Base-by-base conservation (phyloP, 208 protist species). In the Wallacemonas collosoma region DNA sequence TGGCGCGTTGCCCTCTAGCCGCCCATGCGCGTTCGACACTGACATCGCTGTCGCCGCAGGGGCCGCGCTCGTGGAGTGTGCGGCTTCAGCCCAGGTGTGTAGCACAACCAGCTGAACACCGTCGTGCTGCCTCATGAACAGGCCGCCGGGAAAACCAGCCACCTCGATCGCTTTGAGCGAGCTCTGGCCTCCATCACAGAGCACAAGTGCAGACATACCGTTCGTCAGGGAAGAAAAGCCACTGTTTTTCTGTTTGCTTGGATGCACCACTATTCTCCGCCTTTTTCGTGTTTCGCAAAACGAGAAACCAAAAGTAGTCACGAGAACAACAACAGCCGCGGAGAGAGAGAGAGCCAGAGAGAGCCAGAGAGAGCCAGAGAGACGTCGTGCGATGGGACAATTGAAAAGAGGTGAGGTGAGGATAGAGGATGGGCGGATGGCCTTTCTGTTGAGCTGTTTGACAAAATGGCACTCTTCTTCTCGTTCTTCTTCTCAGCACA, bases 121-220 rank as follows among this genome's bases (percentile, higher is more conserved):
- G 17, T 89, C 71, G 53, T 85, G 78, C 26, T 80, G 54, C 8
- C 39, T 50, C 72, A 90, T 74, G 44, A 90, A 39, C 4, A 77
- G 53, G 35, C 71, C 15, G 11, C 86, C 82, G 15, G 77, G 76
- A 35, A 85, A 72, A 50, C 87, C 81, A 15, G 87, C 90, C 64
- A 91, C 84, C 69, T 90, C 81, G n/a, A 91, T 66, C 3, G 87
- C 85, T 54, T 86, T 89, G 26, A 87, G 41, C 2, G 90, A 85
- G 40, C 79, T 81, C n/a, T 86, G 75, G 6, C 80, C 81, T 44
- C 93, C 93, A 75, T 97, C 93, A 54, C 84, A 94, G 51, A 97
- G 77, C 15, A 95, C 87, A 14, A 93, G 66, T 17, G 78, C 74
- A 2, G 47, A 12, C 66, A 71, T 71, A 7, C 40, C 56, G 26